A percentile compares a stretch with the other conserved stretches of the same genome.
Conservation (phyloP, 1,139 yeast genomes). For the Pichia sp. region DNA sequence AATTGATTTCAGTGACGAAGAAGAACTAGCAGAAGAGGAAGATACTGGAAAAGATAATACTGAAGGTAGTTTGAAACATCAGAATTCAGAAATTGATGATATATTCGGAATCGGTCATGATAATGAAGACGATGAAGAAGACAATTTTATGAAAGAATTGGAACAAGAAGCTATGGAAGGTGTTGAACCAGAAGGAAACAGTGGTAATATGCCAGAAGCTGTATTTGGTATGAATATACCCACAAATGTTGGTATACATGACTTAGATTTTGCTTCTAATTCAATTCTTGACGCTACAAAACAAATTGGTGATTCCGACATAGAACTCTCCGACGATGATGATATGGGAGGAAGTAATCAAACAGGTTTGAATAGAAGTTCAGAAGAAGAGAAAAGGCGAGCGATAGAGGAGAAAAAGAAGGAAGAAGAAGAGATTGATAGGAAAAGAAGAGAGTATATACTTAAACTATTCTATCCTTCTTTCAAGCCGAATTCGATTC, state of each 20-base stretch:
- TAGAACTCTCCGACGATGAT: slow-evolving; percentile 32
- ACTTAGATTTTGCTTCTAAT: slow-evolving; percentile 35
- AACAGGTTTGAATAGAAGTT: slow-evolving; percentile 10
- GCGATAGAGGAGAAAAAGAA: slow-evolving; percentile 13
- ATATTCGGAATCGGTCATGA: slow-evolving; percentile 1
- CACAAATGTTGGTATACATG: slow-evolving; percentile 33
- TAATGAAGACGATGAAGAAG: slow-evolving; percentile 22
- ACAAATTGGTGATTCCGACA: slow-evolving; percentile 28
- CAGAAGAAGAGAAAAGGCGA: slow-evolving; percentile 4
- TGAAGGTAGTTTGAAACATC: slow-evolving; percentile 21
- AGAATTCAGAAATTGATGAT: slow-evolving; percentile 25
- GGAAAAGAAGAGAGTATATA: slow-evolving; percentile 31
- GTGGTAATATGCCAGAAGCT: slow-evolving; percentile 33
- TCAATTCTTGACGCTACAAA: slow-evolving; percentile 34
- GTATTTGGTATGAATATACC: slow-evolving; percentile 37
- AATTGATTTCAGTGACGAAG: slow-evolving; percentile 91
- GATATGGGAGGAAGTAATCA: slow-evolving; percentile 4
- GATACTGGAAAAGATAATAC: slow-evolving; percentile 18
- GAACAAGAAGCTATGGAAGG: slow-evolving; percentile 35
- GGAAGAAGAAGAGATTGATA: slow-evolving; percentile 17
- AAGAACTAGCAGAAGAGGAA: slow-evolving; percentile 87
- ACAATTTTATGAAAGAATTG: slow-evolving; percentile 32
- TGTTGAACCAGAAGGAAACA: slow-evolving; percentile 32
- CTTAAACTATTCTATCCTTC: slow-evolving; percentile 54
- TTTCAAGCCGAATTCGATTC: slow-evolving; percentile 46